Evolutionary conservation across 2,329 filamentous ascomycete genomes (phyloP).

Genomic region (Scedosporium boydii): DNA sequence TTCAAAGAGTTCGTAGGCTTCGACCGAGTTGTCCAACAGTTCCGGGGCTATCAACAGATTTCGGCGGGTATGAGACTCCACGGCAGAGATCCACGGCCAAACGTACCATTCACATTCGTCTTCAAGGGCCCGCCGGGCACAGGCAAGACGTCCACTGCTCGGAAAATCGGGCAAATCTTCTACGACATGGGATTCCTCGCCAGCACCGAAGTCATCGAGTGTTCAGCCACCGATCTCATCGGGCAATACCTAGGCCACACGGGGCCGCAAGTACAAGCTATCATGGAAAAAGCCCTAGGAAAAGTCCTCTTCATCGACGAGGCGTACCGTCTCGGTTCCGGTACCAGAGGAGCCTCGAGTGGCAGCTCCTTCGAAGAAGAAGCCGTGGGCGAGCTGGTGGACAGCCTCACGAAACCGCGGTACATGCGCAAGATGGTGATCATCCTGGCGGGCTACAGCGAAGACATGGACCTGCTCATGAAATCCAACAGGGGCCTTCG

Average conservation of each 20-base stretch:
- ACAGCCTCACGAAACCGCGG: conserved; percentile 41
- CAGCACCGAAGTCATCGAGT: conserved; percentile 50
- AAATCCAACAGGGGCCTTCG: conserved; percentile 51
- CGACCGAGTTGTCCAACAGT: conserved; percentile 39
- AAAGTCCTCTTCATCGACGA: conserved; percentile 65
- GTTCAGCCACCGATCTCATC: conserved; percentile 59
- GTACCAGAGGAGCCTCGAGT: neutral
- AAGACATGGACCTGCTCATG: conserved; percentile 56
- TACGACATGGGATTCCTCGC: conserved; percentile 65
- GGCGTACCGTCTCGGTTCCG: conserved; percentile 48
- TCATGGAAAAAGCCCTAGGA: conserved; percentile 51
- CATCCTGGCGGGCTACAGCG: conserved; percentile 60
- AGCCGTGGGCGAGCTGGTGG: conserved; percentile 44
- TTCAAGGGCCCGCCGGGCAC: conserved; percentile 60
- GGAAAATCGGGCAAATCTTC: conserved; percentile 66
- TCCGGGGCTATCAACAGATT: conserved; percentile 45
- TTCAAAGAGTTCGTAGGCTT: conserved; percentile 52
- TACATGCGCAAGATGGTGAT: conserved; percentile 53
- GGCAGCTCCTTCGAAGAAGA: conserved; percentile 48
- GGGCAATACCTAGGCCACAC: conserved; percentile 62
- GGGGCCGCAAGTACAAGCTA: conserved; percentile 48
- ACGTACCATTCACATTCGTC: conserved; percentile 58
- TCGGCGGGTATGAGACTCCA: conserved; percentile 14
- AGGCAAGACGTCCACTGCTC: conserved; percentile 63
- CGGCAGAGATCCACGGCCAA: conserved; percentile 32